These are phyloP conservation scores for Vanrija humicola DNA, from an alignment of 1,284 basidiomycete genomes.

Conservation along the genomic window DNA sequence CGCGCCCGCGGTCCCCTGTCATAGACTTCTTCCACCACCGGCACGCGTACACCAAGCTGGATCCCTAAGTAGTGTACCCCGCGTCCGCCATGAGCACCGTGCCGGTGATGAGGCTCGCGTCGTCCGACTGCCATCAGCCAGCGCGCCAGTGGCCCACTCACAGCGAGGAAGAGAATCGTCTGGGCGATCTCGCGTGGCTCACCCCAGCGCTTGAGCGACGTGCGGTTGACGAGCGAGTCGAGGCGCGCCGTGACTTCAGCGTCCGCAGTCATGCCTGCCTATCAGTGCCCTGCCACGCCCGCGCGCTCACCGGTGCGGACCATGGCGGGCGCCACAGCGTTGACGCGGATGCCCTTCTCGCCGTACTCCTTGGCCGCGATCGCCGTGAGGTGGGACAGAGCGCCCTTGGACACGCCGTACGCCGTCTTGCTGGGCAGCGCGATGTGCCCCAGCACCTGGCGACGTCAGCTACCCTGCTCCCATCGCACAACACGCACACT, in stretches of 20 bases:
- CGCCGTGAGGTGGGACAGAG: not conserved
- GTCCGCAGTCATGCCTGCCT: slow-evolving; percentile 2
- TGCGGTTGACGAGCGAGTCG: not conserved
- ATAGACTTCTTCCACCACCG: too few relatives aligned
- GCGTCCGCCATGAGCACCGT: slow-evolving; percentile 2
- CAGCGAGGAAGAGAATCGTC: slow-evolving; percentile 1
- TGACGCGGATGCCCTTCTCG: slow-evolving; percentile 1
- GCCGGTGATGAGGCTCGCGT: slow-evolving; percentile 4
- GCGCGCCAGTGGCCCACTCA: not conserved
- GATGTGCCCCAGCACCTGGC: not conserved
- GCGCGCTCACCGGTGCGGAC: not conserved
- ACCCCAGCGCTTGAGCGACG: slow-evolving; percentile 2
- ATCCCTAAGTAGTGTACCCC: not conserved
- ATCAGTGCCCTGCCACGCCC: too few relatives aligned
- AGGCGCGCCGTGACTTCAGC: not conserved
- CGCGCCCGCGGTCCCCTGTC: too few relatives aligned
- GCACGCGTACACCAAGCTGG: not conserved
- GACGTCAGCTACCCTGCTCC: too few relatives aligned
- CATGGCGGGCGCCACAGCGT: slow-evolving; percentile 2
- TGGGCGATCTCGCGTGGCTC: slow-evolving; percentile 1
- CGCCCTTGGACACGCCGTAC: slow-evolving; percentile 6
- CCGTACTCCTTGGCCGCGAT: slow-evolving; percentile 4
- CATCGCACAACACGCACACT: too few relatives aligned
- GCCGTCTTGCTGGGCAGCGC: not conserved
- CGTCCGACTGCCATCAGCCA: not conserved